phyloP scores from a whole-genome alignment of 1,139 yeast species.

The Magnusiomyces sp. region DNA sequence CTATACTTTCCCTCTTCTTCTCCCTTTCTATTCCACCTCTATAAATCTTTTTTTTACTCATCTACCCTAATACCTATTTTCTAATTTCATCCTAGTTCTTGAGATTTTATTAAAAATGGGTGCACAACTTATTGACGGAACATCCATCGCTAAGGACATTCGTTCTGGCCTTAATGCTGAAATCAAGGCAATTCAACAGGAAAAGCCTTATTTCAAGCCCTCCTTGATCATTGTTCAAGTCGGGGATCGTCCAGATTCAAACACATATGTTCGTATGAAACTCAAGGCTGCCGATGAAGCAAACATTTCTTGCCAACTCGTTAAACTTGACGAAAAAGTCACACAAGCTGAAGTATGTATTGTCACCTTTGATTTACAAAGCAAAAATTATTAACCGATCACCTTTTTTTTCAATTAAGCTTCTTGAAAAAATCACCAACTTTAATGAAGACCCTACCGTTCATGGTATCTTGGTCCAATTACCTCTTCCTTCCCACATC shows the following conservation, averaged over 20 bases:
- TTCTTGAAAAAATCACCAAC: constrained; percentile 48
- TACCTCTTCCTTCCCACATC: constrained; percentile 79
- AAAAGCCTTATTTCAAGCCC: constrained; percentile 59
- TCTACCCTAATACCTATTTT: no score
- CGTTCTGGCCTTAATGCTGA: constrained; percentile 30
- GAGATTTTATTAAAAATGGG: constrained; percentile 5
- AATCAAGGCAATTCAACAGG: constrained; percentile 42
- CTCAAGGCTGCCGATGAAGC: constrained; percentile 66
- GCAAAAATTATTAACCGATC: no score
- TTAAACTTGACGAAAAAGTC: constrained; percentile 28
- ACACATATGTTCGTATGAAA: constrained; percentile 91
- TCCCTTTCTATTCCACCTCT: no score
- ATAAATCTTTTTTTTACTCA: no score
- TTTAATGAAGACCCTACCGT: constrained; percentile 64
- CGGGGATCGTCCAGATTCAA: constrained; percentile 81
- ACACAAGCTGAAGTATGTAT: constrained; percentile 18
- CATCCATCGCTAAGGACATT: constrained; percentile 49
- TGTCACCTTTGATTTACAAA: no score
- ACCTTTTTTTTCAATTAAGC: constrained; percentile 26
- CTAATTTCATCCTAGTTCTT: background rate
- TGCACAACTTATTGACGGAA: constrained; percentile 55
- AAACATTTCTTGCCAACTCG: constrained; percentile 29
- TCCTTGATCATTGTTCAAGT: constrained; percentile 80
- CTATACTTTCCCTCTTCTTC: no score
- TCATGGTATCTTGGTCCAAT: constrained; percentile 86